Conservation (phyloP, 2,329 filamentous ascomycete species). For the Colletotrichum phormii region DNA sequence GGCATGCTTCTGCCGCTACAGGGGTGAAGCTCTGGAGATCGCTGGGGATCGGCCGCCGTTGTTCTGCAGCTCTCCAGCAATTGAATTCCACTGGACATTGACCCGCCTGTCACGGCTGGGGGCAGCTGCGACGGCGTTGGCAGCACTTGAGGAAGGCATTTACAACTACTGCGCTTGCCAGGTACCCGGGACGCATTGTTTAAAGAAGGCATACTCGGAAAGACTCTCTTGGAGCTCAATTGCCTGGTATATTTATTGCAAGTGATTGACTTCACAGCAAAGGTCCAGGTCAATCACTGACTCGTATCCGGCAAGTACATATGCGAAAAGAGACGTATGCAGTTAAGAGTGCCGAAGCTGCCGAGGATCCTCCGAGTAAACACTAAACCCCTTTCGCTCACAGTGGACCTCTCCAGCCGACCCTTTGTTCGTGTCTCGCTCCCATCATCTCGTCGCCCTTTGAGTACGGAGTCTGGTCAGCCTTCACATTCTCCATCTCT, state of each 20-base stretch:
- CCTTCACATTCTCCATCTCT: slow-evolving; percentile 16
- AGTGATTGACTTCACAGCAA: not conserved
- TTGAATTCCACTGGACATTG: not conserved
- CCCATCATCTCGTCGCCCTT: slow-evolving; percentile 31
- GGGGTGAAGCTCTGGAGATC: slow-evolving; percentile 35
- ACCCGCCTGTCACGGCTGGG: slow-evolving; percentile 19
- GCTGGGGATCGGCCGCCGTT: slow-evolving; percentile 22
- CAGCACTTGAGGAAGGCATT: not conserved
- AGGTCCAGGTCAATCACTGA: not conserved
- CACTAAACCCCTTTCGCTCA: not conserved
- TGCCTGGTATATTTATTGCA: not conserved
- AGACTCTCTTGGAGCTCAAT: not conserved
- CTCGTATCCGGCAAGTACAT: not conserved
- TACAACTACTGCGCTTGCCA: not conserved
- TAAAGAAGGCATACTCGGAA: not conserved
- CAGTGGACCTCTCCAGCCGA: slow-evolving; percentile 19
- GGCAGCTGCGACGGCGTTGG: not conserved
- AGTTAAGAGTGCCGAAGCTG: not conserved
- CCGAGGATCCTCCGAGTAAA: slow-evolving; percentile 4
- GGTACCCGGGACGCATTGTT: too few relatives aligned
- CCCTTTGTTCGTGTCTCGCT: slow-evolving; percentile 29
- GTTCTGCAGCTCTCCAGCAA: slow-evolving; percentile 22
- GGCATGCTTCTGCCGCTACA: slow-evolving; percentile 25
- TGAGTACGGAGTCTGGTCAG: not conserved
- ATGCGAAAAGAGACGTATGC: slow-evolving; percentile 7